Evolutionary conservation across 305 asterid species (phyloP).

Genomic region (Rubia tinctorum): DNA sequence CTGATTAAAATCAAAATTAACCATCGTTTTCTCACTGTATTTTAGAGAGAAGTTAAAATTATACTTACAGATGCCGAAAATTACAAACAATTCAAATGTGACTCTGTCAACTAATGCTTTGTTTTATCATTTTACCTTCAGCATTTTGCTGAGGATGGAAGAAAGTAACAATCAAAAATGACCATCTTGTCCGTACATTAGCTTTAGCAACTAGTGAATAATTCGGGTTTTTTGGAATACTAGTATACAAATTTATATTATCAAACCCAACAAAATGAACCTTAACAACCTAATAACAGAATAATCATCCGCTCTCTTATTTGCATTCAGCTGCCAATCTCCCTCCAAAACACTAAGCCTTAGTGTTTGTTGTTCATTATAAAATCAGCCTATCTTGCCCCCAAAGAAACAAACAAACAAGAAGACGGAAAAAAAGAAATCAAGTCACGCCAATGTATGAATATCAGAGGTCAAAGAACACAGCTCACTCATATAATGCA

Average conservation of each 20-base stretch:
- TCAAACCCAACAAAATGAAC: not conserved
- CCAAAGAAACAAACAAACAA: not conserved
- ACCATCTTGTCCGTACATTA: too few relatives aligned
- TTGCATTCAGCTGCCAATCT: not conserved
- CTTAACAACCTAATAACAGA: not conserved
- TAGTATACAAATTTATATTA: not conserved
- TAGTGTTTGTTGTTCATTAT: not conserved
- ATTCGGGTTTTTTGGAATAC: not conserved
- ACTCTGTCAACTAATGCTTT: not conserved
- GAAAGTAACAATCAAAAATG: not conserved
- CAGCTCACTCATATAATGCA: not conserved
- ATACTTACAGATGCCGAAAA: not conserved
- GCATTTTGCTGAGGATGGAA: not conserved
- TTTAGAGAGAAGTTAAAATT: not conserved
- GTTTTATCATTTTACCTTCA: not conserved
- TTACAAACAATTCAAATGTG: not conserved
- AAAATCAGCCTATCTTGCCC: not conserved
- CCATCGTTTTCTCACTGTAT: not conserved
- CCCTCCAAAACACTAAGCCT: not conserved
- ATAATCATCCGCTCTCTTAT: not conserved
- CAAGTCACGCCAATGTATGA: not conserved
- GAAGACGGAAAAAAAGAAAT: not conserved
- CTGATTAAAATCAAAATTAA: slow-evolving; percentile 22
- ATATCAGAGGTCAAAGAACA: not conserved
- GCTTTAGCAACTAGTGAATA: not conserved